Percentiles rank a stretch among this genome's conserved stretches.
Conservation (phyloP, 2,329 filamentous ascomycete species). For the Coniochaeta sp. region DNA sequence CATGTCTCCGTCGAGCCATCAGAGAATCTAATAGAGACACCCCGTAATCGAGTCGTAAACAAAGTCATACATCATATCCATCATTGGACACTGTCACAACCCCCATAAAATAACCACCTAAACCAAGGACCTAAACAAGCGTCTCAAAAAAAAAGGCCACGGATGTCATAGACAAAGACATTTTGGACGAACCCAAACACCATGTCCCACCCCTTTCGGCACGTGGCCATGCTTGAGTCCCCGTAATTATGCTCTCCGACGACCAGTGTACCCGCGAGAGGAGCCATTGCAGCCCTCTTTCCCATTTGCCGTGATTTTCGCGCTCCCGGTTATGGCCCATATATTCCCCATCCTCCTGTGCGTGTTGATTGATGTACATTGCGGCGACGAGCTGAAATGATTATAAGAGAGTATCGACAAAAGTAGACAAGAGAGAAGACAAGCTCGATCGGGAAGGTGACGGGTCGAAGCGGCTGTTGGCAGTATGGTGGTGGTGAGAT, state of each 20-base stretch:
- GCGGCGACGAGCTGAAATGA: background rate
- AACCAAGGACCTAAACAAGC: background rate
- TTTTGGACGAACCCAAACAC: background rate
- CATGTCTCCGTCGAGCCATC: background rate
- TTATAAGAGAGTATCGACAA: background rate
- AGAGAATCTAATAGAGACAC: background rate
- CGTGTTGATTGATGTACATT: background rate
- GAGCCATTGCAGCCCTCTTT: background rate
- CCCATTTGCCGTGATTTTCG: background rate
- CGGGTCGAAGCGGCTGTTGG: background rate
- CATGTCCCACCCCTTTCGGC: background rate
- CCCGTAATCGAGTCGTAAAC: background rate
- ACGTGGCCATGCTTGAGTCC: background rate
- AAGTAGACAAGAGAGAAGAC: background rate
- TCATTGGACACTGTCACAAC: background rate
- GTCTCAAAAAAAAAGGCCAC: background rate
- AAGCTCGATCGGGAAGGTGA: background rate
- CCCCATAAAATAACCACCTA: background rate
- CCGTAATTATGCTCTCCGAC: background rate
- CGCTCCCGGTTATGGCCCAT: background rate
- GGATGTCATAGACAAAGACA: background rate
- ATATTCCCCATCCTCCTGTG: background rate
- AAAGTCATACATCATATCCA: constrained; percentile 1
- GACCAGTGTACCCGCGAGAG: background rate
- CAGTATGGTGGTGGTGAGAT: background rate